A percentile compares a stretch with the other conserved stretches of the same genome.
phyloP scores from a whole-genome alignment of 2,329 filamentous ascomycete genomes.

The Fusarium xylarioides region DNA sequence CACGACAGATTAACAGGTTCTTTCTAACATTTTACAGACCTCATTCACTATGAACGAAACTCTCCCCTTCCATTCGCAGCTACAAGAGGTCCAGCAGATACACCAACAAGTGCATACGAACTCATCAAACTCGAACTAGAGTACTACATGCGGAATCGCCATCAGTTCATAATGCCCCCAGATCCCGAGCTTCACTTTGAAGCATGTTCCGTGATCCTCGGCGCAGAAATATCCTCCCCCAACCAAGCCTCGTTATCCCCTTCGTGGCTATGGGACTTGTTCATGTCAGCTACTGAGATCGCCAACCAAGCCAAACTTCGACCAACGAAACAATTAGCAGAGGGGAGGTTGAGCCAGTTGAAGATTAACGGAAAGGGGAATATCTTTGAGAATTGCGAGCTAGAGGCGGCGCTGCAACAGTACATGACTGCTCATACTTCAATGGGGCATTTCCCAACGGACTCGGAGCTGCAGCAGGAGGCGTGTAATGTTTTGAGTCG shows the following conservation, averaged over 20 bases:
- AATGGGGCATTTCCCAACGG: slow-evolving; percentile 20
- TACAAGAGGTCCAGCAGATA: slow-evolving; percentile 32
- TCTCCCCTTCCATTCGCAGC: slow-evolving; percentile 30
- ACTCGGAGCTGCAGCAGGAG: slow-evolving; percentile 30
- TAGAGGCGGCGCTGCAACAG: slow-evolving; percentile 21
- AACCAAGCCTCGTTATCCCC: slow-evolving; percentile 24
- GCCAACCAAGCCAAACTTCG: slow-evolving; percentile 27
- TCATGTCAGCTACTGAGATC: slow-evolving; percentile 25
- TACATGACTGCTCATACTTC: slow-evolving; percentile 20
- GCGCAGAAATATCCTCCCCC: slow-evolving; percentile 21
- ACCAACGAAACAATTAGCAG: slow-evolving; percentile 21
- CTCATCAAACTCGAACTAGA: slow-evolving; percentile 31
- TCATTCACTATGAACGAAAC: slow-evolving; percentile 36
- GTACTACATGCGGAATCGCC: slow-evolving; percentile 27
- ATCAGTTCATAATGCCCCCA: slow-evolving; percentile 16
- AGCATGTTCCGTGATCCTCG: slow-evolving; percentile 26
- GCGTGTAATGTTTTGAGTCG: slow-evolving; percentile 16
- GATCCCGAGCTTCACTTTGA: slow-evolving; percentile 30
- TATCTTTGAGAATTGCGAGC: slow-evolving; percentile 33
- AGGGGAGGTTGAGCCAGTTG: slow-evolving; percentile 18
- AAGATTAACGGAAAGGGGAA: slow-evolving; percentile 35
- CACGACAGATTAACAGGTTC: fast-evolving
- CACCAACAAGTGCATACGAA: slow-evolving; percentile 33
- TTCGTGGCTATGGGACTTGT: slow-evolving; percentile 30
- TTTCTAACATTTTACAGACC: slow-evolving; percentile 16